Evolutionary conservation across 2,329 filamentous ascomycete genomes (phyloP), one percentile per base, ranked within the genome.

Genomic region (Chaetomium olivaceum): DNA sequence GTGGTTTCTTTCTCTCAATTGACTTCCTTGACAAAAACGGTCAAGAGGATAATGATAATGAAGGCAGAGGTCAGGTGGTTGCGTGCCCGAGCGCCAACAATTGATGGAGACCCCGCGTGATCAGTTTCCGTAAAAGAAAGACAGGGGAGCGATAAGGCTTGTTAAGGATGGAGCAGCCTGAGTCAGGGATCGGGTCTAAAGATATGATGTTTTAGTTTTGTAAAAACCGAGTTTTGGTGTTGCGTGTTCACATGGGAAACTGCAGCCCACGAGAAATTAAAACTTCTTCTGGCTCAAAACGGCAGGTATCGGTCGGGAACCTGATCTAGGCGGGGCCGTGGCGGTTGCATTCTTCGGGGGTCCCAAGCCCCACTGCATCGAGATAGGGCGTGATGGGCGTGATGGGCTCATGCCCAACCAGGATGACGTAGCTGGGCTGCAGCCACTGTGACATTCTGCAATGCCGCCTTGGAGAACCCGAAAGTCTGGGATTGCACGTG

Each of bases 221-320:
- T n/a, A 27, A 27, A 51, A 51, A 33, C 9, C 31, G 31, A 33
- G 31, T 12, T 51, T 27, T 21, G n/a, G n/a, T 21, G 16, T 23
- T 33, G 19, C 3, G n/a, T 14, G 31, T 23, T 57, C 21, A 27
- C 56, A 29, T 58, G 56, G 33, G 12, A 58, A 58, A 46, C 23
- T 58, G 8, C 21, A 46, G 25, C 33, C 36, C 31, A 43, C 12
- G 8, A 29, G 25, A 58, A 58, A 48, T 48, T 46, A 29, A 19
- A 51, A 39, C 27, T 61, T 31, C 52, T 48, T 58, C 31, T 52
- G 25, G 46, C 58, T 52, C 48, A 19, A 61, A 61, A 61, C 19
- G 58, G 58, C 48, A 61, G 58, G 46, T 62, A 33, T 52, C 58
- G 29, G 29, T 61, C 58, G 58, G 25, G 48, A 39, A 36, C 14